phyloP scores from a whole-genome alignment of 2,329 filamentous ascomycete genomes.

The Chaetomium strumarium region DNA sequence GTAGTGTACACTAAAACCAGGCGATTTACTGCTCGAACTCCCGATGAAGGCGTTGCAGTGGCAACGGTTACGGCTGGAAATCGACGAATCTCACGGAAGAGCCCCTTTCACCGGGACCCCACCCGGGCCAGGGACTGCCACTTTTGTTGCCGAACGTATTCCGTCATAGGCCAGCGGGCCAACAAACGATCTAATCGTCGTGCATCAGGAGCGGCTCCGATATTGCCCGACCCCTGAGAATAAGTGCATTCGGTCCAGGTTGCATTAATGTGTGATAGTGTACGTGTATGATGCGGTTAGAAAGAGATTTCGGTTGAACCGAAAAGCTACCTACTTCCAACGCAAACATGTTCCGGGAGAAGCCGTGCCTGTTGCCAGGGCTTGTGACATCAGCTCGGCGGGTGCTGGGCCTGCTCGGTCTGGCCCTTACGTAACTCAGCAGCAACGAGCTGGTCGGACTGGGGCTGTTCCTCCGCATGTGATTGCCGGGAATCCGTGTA shows the following conservation, averaged over 20 bases:
- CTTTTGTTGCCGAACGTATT: conserved; percentile 19
- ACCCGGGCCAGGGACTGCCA: conserved; percentile 10
- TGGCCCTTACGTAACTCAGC: conserved; percentile 25
- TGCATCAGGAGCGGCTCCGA: conserved; percentile 17
- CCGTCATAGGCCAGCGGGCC: conserved; percentile 20
- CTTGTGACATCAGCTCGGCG: conserved; percentile 10
- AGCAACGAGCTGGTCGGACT: conserved; percentile 9
- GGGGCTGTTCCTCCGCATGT: conserved; percentile 7
- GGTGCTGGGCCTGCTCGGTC: neutral
- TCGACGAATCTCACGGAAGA: neutral
- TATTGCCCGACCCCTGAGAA: conserved; percentile 21
- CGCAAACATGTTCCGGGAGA: too few relatives aligned
- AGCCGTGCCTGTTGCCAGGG: neutral
- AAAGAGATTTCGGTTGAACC: neutral
- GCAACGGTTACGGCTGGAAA: too few relatives aligned
- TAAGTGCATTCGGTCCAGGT: neutral
- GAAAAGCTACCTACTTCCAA: neutral
- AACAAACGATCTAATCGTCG: conserved; percentile 1
- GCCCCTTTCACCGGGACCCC: neutral
- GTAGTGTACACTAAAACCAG: too few relatives aligned
- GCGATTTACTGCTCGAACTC: neutral
- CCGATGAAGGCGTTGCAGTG: too few relatives aligned
- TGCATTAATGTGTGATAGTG: neutral
- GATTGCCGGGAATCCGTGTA: conserved; percentile 8
- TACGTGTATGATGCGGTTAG: neutral